Conservation (phyloP, 345 rosid genomes). For the Aquilaria sinensis region DNA sequence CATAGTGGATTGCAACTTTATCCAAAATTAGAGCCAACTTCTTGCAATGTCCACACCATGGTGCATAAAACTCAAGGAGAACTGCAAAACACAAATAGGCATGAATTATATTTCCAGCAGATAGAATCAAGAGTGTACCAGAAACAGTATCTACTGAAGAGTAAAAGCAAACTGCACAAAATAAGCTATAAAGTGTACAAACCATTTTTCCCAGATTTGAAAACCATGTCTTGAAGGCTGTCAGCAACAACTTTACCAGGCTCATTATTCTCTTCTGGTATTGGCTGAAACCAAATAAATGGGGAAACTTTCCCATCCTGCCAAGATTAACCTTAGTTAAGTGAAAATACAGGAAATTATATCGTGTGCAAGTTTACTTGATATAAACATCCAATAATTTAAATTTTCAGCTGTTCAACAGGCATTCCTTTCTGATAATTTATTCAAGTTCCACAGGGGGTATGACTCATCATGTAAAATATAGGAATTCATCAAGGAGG, state of each 20-base stretch:
- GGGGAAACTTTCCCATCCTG: slow-evolving; percentile 83
- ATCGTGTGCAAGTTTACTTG: too few species aligned
- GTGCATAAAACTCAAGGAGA: slow-evolving; percentile 89
- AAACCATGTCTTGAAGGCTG: slow-evolving; percentile 60
- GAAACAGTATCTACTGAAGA: neutral
- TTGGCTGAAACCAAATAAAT: slow-evolving; percentile 76
- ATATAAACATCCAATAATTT: too few species aligned
- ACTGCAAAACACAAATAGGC: slow-evolving; percentile 37
- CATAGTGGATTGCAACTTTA: slow-evolving; percentile 72
- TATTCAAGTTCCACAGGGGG: too few species aligned
- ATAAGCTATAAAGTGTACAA: slow-evolving; percentile 1
- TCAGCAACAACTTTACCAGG: slow-evolving; percentile 97
- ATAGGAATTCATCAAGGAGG: neutral
- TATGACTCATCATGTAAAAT: too few species aligned
- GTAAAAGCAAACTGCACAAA: neutral
- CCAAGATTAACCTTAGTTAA: slow-evolving; percentile 15
- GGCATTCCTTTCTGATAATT: neutral
- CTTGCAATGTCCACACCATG: slow-evolving; percentile 99
- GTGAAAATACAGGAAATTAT: neutral
- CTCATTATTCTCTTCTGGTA: slow-evolving; percentile 73
- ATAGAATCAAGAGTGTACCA: neutral
- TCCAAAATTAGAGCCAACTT: slow-evolving; percentile 89
- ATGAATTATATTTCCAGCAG: too few species aligned
- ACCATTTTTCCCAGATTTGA: slow-evolving; percentile 90
- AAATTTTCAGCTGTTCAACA: neutral